These are phyloP conservation scores for Coelastrella sp. DNA, from an alignment of 139 green algal species.

Conservation along the genomic window DNA sequence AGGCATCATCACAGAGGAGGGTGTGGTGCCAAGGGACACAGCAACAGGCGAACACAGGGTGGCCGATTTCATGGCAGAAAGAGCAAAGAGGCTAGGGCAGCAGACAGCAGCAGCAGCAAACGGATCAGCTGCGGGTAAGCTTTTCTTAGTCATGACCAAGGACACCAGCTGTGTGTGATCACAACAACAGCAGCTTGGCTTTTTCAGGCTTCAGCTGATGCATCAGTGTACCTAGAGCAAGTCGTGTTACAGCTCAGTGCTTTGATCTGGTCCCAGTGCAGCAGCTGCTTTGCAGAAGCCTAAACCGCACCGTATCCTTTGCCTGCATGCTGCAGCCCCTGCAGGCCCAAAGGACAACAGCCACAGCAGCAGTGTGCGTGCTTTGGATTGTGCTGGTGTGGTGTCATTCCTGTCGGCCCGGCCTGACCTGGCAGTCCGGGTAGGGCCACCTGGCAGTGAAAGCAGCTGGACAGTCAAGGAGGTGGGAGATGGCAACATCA, in stretches of 20 bases:
- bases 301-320: slow-evolving; percentile 48
- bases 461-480: slow-evolving; percentile 68
- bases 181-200: too few species aligned
- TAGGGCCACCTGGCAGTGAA: slow-evolving; percentile 59
- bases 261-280: neutral
- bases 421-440: slow-evolving; percentile 56
- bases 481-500: slow-evolving; percentile 99
- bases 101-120: slow-evolving; percentile 23
- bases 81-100: slow-evolving; percentile 1
- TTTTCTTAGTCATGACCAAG: too few species aligned
- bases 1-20: slow-evolving; percentile 97
- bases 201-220: too few species aligned
- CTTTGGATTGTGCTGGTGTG: slow-evolving; percentile 60
- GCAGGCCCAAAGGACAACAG: slow-evolving; percentile 7
- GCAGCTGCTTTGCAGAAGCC: neutral
- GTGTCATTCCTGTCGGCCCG: slow-evolving; percentile 66
- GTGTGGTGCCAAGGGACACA: slow-evolving; percentile 67
- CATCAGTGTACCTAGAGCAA: neutral
- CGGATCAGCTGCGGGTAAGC: neutral
- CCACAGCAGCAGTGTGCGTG: slow-evolving; percentile 51
- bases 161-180: too few species aligned
- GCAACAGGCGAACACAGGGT: slow-evolving; percentile 45
- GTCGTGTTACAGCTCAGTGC: neutral
- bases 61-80: slow-evolving; percentile 19
- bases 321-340: slow-evolving; percentile 69